A percentile compares a stretch with the other conserved stretches of the same genome.
Conservation (phyloP, 768 basidiomycete genomes). For the Hygrocybe coccinea region DNA sequence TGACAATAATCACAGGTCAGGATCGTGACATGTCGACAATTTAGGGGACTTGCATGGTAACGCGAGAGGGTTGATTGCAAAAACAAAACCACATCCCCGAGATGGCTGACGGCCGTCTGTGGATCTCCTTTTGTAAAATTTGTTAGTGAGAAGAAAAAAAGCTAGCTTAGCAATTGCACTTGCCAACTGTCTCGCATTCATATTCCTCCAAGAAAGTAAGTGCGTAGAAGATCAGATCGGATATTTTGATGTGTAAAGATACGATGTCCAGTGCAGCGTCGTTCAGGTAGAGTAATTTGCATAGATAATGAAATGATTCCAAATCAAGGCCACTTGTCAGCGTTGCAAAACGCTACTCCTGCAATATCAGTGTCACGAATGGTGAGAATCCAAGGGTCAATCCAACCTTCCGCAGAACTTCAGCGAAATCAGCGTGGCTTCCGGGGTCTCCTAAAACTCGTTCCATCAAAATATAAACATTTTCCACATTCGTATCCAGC, state of each 20-base stretch:
- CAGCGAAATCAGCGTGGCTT: conserved; percentile 55
- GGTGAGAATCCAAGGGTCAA: neutral
- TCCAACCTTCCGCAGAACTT: conserved; percentile 53
- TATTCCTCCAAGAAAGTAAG: conserved; percentile 63
- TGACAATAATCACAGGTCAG: conserved; percentile 23
- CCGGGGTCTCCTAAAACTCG: conserved; percentile 52
- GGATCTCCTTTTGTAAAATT: conserved; percentile 58
- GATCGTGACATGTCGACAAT: neutral
- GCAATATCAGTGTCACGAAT: conserved; percentile 1
- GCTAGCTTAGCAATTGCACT: conserved; percentile 19
- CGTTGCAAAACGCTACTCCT: conserved; percentile 53
- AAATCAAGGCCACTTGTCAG: conserved; percentile 53
- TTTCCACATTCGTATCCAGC: conserved; percentile 41
- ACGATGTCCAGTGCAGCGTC: conserved; percentile 63
- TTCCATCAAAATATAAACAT: conserved; percentile 37
- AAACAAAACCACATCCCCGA: conserved; percentile 77
- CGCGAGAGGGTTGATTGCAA: conserved; percentile 60
- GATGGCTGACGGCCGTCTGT: conserved; percentile 71
- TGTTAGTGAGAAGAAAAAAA: neutral
- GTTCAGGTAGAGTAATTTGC: conserved; percentile 56
- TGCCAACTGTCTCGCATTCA: conserved; percentile 78
- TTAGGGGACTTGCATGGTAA: conserved; percentile 47
- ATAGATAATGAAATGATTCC: conserved; percentile 66
- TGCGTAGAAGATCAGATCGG: conserved; percentile 58
- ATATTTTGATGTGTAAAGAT: conserved; percentile 60